Base-by-base conservation (phyloP, 768 basidiomycete species). In the Chalciporus pseudorubinellus region DNA sequence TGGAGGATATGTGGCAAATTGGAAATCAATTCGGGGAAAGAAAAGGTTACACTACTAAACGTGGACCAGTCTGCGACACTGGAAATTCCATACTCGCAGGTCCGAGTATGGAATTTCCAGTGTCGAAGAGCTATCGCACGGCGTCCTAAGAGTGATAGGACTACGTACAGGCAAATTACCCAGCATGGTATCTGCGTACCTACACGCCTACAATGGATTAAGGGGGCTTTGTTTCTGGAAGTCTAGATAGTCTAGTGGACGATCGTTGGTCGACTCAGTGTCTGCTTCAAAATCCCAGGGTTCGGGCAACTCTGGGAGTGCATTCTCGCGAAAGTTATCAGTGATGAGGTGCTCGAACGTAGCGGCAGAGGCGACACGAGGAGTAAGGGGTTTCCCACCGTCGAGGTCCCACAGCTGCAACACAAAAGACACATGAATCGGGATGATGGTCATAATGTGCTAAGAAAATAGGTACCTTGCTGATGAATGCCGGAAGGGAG, bases 331-430 rank as follows among this genome's bases (percentile, higher is more conserved):
- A 20, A 65, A 63, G 5, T 20, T 12, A n/a, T 63, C 51, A 5
- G 58, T 64, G 29, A 65, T 49, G 11, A 65, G 50, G 33, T 65
- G 53, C n/a, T 64, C 63, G 44, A 64, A 65, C 0, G 51, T 59
- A 2, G 63, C 53, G 1, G 60, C 63, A 0, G 60, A 51, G 4
- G 57, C 60, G 11, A 52, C 55, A 7, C 60, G 58, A 13, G 63
- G 58, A 3, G 63, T 63, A 14, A 64, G 60, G 0, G 60, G 60
- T 8, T 50, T 46, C 8, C 60, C 63, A 11, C 21, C 39, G 12
- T 66, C 63, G 22, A 64, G 56, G 48, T 65, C 55, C 63, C 63
- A 64, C n/a, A 64, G 22, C 63, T 64, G 13, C 5, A 14, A 10
- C 3, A 31, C 12, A 7, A 34, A 34, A 7, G 33, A 1, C 9